Evolutionary conservation across 345 rosid genomes (phyloP), one percentile per base, ranked within the genome.

Genomic region (Aethionema arabicum): DNA sequence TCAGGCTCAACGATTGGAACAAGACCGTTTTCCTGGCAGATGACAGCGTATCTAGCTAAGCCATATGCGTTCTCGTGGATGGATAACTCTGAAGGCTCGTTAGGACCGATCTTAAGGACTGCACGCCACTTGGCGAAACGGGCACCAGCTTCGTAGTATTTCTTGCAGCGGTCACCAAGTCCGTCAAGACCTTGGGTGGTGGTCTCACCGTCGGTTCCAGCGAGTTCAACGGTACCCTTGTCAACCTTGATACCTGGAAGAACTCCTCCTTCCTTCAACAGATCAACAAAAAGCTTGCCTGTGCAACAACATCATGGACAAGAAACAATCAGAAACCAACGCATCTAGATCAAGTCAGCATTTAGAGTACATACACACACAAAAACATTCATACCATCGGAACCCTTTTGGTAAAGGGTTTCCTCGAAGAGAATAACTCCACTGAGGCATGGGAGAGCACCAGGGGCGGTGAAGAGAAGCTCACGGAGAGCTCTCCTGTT

Each of bases 101-200:
- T 90, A 11, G 76, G 63, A 13, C 96, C 79, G n/a, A 93, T 93
- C 82, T 93, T 93, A 9, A 93, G 85, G 15, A 93, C 99, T 5
- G 96, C 80, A 67, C 96, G 95, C 99, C 99, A 93, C 69, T 93
- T 93, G 65, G 99, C 97, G 37, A 93, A 93, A 52, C 97, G 77
- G 0, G 77, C 77, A 73, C 77, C 76, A 13, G 77, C 77, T 29
- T 73, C 77, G 60, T 73, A 73, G 61, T 73, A 73, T 68, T 73
- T 73, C 77, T 67, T 73, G 77, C 77, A 73, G 8, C 77, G 69
- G 7, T 83, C 81, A 30, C 80, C 99, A 8, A 93, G 96, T 59
- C 85, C 91, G 63, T 93, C 99, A 5, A 87, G 92, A 72, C 99
- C 96, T 70, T 85, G 90, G 15, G 97, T 93, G 63, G 95, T 87